phyloP scores from a whole-genome alignment of 306 rosid genomes.

The Carpinus viminea region DNA sequence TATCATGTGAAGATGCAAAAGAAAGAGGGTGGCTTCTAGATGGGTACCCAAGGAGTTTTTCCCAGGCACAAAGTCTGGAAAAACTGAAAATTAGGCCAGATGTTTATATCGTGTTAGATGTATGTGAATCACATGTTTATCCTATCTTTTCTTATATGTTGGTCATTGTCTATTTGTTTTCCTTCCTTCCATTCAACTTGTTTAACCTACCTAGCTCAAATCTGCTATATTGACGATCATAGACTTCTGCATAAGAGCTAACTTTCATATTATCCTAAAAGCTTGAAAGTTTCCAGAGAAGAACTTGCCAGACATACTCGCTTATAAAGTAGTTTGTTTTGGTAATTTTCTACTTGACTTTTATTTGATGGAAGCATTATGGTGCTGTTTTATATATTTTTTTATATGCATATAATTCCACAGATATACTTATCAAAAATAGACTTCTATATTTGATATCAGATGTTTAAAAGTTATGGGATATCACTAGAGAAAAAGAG shows the following conservation, averaged over 20 bases:
- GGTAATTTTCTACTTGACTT: neutral
- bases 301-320: neutral
- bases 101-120: slow-evolving; percentile 72
- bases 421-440: no score
- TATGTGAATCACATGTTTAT: slow-evolving; percentile 42
- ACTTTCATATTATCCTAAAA: neutral
- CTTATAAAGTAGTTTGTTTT: neutral
- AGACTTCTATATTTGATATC: slow-evolving; percentile 8
- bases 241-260: neutral
- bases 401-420: slow-evolving; percentile 3
- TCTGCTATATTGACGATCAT: slow-evolving; percentile 7
- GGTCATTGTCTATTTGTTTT: slow-evolving; percentile 20
- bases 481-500: neutral
- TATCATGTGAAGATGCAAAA: slow-evolving; percentile 63
- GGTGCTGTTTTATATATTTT: neutral
- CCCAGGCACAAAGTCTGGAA: slow-evolving; percentile 81
- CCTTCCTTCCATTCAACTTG: slow-evolving; percentile 9
- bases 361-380: neutral
- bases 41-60: slow-evolving; percentile 79
- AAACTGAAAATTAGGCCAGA: slow-evolving; percentile 74
- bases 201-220: slow-evolving; percentile 7
- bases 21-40: slow-evolving; percentile 97
- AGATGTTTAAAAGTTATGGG: slow-evolving; percentile 9
- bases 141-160: slow-evolving; percentile 14
- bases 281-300: neutral